Evolutionary conservation across 768 basidiomycete species (phyloP), one percentile per base, ranked within the genome.

Genomic region (Crepidotus variabilis): DNA sequence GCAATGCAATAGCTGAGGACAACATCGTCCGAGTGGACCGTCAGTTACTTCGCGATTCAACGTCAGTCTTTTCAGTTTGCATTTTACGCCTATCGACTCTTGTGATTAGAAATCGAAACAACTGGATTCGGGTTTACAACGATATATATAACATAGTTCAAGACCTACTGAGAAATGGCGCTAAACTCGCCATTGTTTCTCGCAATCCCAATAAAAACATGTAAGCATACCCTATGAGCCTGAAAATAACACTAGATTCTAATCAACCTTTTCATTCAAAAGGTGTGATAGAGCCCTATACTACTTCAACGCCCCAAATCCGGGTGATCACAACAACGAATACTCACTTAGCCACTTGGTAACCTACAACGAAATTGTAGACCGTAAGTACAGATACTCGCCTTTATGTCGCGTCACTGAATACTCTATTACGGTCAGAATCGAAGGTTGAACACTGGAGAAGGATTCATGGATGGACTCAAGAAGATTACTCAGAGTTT

Each of bases 251-350:
- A 28, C 28, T 28, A 50, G 14, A 6, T 21, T n/a, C 21, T 46
- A 21, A 3, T 46, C 6, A 11, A 21, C n/a, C 2, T 46, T 21
- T 18, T 20, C 16, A 6, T 21, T 6, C 14, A n/a, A n/a, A n/a
- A 50, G 48, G 48, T 50, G 48, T n/a, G 48, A 50, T 23, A 20
- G 48, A n/a, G 48, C 48, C 48, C 14, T 50, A 6, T 50, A 28
- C 7, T 50, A 50, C 23, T 50, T 50, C 24, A 20, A 28, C 20
- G 23, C 48, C 24, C 14, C 23, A 6, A 20, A 50, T 16, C 20
- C 18, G 2, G 16, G 24, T 23, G 20, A 50, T 50, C 3, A 28
- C 8, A 8, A 23, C 6, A 50, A 50, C 4, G 23, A 18, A 16
- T 18, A 50, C 14, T 28, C 20, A 23, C n/a, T 50, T n/a, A 50